These are phyloP conservation scores for Kitagawia praeruptora DNA, from an alignment of 129 eudicot species.

Conservation along the genomic window DNA sequence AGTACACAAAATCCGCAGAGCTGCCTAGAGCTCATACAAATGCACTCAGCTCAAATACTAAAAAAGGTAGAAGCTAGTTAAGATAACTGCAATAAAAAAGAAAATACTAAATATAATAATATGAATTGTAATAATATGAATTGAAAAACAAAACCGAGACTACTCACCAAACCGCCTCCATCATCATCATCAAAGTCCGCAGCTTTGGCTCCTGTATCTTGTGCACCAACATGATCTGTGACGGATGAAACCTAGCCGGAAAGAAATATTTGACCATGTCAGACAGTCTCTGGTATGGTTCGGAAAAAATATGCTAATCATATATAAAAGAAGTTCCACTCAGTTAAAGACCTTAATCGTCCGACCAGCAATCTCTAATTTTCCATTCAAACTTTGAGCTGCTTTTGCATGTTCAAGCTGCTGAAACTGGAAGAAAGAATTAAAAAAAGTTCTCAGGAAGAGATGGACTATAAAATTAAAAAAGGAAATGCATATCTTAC, in stretches of 20 bases:
- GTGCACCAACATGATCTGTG: conserved; percentile 76
- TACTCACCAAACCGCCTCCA: conserved; percentile 77
- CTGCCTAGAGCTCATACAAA: neutral
- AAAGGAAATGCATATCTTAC: neutral
- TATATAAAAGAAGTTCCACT: neutral
- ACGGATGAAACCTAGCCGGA: conserved; percentile 78
- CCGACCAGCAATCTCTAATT: conserved; percentile 87
- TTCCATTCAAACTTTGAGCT: conserved; percentile 83
- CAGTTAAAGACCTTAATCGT: conserved; percentile 50
- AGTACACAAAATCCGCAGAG: neutral
- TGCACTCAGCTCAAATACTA: neutral
- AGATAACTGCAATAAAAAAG: neutral
- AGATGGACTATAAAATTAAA: neutral
- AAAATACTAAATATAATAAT: neutral
- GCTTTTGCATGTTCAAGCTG: conserved; percentile 57
- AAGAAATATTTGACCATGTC: neutral
- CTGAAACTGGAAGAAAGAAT: neutral
- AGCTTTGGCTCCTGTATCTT: conserved; percentile 87
- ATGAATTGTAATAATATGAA: neutral
- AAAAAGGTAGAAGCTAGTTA: neutral
- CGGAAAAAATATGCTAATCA: neutral
- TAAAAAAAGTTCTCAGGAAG: neutral
- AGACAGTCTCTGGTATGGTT: neutral
- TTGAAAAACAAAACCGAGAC: neutral
- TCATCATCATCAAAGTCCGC: conserved; percentile 99